Conservation (phyloP, 805 yeast species). For the Metschnikowia lochheadii region DNA sequence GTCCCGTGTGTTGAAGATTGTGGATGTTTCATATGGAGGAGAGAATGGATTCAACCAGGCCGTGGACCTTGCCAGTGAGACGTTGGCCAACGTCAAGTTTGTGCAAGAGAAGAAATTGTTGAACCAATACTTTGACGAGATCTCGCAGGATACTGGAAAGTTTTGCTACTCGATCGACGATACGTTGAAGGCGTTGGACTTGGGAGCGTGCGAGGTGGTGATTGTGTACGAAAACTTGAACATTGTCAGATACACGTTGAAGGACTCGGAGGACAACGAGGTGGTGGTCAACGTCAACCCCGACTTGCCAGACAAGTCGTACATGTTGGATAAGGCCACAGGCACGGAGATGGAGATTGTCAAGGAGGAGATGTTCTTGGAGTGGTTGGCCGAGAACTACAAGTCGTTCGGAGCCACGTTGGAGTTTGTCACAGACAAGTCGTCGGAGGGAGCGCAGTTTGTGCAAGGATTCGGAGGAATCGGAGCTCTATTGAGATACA, state of each 20-base stretch:
- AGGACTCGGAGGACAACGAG: slow-evolving; percentile 76
- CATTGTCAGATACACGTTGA: slow-evolving; percentile 75
- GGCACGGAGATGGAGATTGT: slow-evolving; percentile 91
- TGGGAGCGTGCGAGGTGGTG: slow-evolving; percentile 91
- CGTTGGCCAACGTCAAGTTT: slow-evolving; percentile 93
- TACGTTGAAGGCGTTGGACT: slow-evolving; percentile 91
- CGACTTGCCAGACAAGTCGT: slow-evolving; percentile 67
- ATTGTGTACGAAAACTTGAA: slow-evolving; percentile 93
- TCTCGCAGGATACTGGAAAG: slow-evolving; percentile 94
- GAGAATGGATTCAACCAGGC: slow-evolving; percentile 99
- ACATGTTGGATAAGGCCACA: slow-evolving; percentile 73
- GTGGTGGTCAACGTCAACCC: slow-evolving; percentile 71
- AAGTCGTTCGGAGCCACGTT: slow-evolving; percentile 89
- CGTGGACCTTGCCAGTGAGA: slow-evolving; percentile 94
- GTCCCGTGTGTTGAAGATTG: slow-evolving; percentile 83
- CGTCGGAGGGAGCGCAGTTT: slow-evolving; percentile 98
- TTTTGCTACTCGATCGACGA: slow-evolving; percentile 98
- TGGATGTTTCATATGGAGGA: slow-evolving; percentile 98
- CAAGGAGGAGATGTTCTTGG: slow-evolving; percentile 80
- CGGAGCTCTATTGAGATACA: slow-evolving; percentile 94
- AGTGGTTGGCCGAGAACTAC: slow-evolving; percentile 98
- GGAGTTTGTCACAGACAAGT: slow-evolving; percentile 94
- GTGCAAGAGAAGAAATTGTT: slow-evolving; percentile 97
- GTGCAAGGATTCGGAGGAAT: slow-evolving; percentile 98
- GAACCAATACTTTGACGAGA: slow-evolving; percentile 91